A percentile compares a stretch with the other conserved stretches of the same genome.
Conservation (phyloP, 2,329 filamentous ascomycete species). For the Epichloe baconii region DNA sequence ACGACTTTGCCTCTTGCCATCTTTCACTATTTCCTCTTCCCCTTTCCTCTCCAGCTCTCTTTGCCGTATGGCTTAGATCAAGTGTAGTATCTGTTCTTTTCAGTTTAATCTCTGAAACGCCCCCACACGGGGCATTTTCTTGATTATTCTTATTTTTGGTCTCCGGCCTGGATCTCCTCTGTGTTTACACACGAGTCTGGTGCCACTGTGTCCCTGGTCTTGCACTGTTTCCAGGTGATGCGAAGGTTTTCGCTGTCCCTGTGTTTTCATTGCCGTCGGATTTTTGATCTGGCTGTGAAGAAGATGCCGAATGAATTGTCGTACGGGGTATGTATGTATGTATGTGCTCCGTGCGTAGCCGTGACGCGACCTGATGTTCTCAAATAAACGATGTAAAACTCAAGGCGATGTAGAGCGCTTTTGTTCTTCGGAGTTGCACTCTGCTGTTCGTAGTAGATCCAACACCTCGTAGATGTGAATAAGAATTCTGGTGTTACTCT, state of each 20-base stretch:
- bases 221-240: conserved; percentile 29
- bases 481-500: no score
- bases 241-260: conserved; percentile 17
- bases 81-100: conserved; percentile 95
- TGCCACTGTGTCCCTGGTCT: conserved; percentile 28
- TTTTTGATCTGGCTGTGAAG: background rate
- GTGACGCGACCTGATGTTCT: no score
- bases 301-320: conserved; percentile 15
- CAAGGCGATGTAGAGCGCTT: background rate
- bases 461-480: background rate
- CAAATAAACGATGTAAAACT: no score
- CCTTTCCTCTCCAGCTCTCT: conserved; percentile 25
- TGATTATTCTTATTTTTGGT: conserved; percentile 63
- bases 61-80: conserved; percentile 64
- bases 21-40: conserved; percentile 5
- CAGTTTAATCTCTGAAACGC: conserved; percentile 90
- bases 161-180: conserved; percentile 17
- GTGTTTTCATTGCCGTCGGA: conserved; percentile 21
- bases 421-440: background rate
- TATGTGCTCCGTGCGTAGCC: no score
- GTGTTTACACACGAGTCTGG: conserved; percentile 24
- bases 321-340: no score
- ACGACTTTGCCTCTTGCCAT: background rate
- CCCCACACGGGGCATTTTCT: conserved; percentile 48
- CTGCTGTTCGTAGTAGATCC: background rate